phyloP scores from a whole-genome alignment of 208 protist genomes.

The Leishmania major region DNA sequence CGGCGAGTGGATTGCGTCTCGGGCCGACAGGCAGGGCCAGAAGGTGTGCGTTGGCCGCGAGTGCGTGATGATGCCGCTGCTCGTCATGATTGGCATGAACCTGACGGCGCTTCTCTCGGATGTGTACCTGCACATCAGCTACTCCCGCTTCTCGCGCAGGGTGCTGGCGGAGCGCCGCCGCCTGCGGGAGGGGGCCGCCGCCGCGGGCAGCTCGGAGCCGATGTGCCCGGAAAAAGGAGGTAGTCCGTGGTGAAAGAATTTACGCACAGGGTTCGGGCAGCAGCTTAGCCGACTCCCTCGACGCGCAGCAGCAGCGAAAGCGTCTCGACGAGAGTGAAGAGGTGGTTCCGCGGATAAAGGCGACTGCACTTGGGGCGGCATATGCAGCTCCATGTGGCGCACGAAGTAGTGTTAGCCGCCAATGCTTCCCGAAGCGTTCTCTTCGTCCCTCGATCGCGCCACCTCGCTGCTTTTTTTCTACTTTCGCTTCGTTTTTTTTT shows the following conservation, averaged over 20 bases:
- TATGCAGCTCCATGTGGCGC: too few species aligned
- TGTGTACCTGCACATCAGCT: slow-evolving; percentile 51
- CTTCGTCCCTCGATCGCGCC: background rate
- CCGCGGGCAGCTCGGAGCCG: slow-evolving; percentile 1
- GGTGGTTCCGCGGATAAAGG: background rate
- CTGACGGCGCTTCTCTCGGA: slow-evolving; percentile 37
- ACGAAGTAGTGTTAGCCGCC: background rate
- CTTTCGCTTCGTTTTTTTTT: background rate
- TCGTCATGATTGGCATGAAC: slow-evolving; percentile 53
- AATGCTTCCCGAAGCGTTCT: background rate
- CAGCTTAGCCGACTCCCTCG: background rate
- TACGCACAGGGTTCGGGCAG: background rate
- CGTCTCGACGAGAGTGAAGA: background rate
- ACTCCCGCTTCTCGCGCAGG: slow-evolving; percentile 29
- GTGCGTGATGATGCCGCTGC: slow-evolving; percentile 56
- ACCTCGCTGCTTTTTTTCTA: background rate
- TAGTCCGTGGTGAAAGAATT: background rate
- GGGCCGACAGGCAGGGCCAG: slow-evolving; percentile 44
- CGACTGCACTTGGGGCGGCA: background rate
- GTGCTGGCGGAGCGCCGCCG: slow-evolving; percentile 48
- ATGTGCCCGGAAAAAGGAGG: slow-evolving; percentile 6
- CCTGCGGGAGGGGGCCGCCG: slow-evolving; percentile 25
- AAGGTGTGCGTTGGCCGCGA: slow-evolving; percentile 33
- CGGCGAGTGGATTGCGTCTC: slow-evolving; percentile 67
- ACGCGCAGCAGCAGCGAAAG: background rate